Percentiles rank a stretch among this genome's conserved stretches.
phyloP scores from a whole-genome alignment of 805 yeast species.

The Ogataea zsoltii region DNA sequence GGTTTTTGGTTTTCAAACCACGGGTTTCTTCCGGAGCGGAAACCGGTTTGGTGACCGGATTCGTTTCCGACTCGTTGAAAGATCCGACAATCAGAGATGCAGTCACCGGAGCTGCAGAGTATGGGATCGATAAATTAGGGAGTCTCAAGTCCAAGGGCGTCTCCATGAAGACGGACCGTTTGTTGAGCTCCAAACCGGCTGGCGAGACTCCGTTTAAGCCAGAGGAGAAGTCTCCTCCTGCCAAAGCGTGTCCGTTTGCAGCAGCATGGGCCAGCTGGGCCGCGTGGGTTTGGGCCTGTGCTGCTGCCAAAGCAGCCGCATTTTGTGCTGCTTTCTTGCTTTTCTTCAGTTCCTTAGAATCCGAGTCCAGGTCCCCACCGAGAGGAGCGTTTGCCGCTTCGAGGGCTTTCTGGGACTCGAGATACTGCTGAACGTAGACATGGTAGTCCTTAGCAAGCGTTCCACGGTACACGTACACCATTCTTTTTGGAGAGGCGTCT shows the following conservation, averaged over 20 bases:
- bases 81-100: conserved; percentile 43
- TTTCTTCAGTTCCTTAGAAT: conserved; percentile 19
- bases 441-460: conserved; percentile 73
- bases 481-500: conserved; percentile 83
- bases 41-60: conserved; percentile 6
- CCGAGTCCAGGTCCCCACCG: conserved; percentile 13
- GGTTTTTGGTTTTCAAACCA: conserved; percentile 8
- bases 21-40: conserved; percentile 2
- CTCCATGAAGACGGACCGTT: conserved; percentile 32
- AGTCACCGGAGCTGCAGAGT: conserved; percentile 75
- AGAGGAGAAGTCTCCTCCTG: conserved; percentile 14
- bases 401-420: conserved; percentile 49
- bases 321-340: conserved; percentile 17
- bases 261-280: conserved; percentile 15
- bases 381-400: conserved; percentile 22
- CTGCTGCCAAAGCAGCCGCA: conserved; percentile 17
- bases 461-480: conserved; percentile 87
- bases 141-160: conserved; percentile 34
- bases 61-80: conserved; percentile 7
- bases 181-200: conserved; percentile 30
- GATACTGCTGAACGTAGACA: conserved; percentile 64
- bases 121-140: conserved; percentile 56
- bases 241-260: conserved; percentile 10
- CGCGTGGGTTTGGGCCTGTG: conserved; percentile 19
- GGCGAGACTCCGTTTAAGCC: conserved; percentile 26